Percentiles rank a stretch among this genome's conserved stretches.
These are phyloP conservation scores for Edhazardia aedis DNA, from an alignment of 371 early-diverging fungal genomes.

Conservation along the genomic window DNA sequence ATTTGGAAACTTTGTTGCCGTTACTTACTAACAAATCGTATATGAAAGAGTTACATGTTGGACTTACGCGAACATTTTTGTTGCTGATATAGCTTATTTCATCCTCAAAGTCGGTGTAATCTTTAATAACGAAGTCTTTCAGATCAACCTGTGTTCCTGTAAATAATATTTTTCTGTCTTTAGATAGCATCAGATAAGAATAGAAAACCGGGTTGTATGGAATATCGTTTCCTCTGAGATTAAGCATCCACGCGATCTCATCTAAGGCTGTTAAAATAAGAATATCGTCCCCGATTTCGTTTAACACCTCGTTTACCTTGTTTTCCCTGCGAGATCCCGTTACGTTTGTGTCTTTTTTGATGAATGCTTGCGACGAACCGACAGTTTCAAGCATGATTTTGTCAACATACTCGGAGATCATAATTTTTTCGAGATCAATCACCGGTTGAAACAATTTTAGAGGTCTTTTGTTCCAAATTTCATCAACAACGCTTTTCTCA, in stretches of 20 bases:
- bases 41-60: slow-evolving; percentile 3
- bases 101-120: neutral
- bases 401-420: neutral
- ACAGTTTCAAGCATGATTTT: neutral
- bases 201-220: slow-evolving; percentile 86
- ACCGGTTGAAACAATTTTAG: neutral
- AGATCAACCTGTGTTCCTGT: slow-evolving; percentile 49
- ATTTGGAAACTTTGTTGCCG: slow-evolving; percentile 8
- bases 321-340: slow-evolving; percentile 61
- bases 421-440: neutral
- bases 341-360: slow-evolving; percentile 47
- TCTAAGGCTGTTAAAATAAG: slow-evolving; percentile 36
- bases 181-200: slow-evolving; percentile 60
- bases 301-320: slow-evolving; percentile 15
- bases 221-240: slow-evolving; percentile 85
- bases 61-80: neutral
- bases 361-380: neutral
- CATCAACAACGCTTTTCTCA: slow-evolving; percentile 8
- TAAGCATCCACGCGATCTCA: slow-evolving; percentile 58
- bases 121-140: neutral
- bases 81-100: neutral
- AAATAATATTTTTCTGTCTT: slow-evolving; percentile 53
- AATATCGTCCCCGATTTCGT: slow-evolving; percentile 6
- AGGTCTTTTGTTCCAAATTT: slow-evolving; percentile 4
- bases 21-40: neutral